A percentile compares a stretch with the other conserved stretches of the same genome.
phyloP scores from a whole-genome alignment of 163 green algal genomes.

The Scenedesmus sp. region DNA sequence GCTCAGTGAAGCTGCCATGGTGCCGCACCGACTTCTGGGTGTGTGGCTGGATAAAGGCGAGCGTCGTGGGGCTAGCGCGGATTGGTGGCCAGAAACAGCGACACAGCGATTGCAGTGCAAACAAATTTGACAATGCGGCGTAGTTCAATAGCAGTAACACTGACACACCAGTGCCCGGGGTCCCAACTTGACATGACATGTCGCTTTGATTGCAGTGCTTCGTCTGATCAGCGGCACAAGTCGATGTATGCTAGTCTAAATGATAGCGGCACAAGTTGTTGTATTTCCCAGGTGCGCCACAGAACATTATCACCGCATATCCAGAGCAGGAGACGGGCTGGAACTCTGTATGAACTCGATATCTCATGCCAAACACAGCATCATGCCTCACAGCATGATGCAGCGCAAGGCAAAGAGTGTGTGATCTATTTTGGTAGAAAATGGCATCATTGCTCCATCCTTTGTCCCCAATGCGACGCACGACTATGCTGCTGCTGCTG shows the following conservation, averaged over 20 bases:
- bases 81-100: not conserved
- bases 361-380: not conserved
- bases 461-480: not conserved
- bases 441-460: not conserved
- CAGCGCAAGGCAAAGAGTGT: not conserved
- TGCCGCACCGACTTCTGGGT: conserved; percentile 12
- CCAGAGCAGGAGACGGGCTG: not conserved
- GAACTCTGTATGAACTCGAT: not conserved
- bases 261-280: not conserved
- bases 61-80: not conserved
- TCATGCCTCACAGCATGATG: not conserved
- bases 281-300: too few relatives aligned
- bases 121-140: not conserved
- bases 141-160: not conserved
- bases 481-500: not conserved
- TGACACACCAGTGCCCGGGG: not conserved
- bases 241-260: not conserved
- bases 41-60: not conserved
- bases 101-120: not conserved
- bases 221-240: not conserved
- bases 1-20: conserved; percentile 36
- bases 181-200: not conserved
- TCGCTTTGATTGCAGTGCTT: not conserved
- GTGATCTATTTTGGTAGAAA: not conserved
- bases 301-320: not conserved